Evolutionary conservation across 345 rosid genomes (phyloP).

Genomic region (Brassica napus): DNA sequence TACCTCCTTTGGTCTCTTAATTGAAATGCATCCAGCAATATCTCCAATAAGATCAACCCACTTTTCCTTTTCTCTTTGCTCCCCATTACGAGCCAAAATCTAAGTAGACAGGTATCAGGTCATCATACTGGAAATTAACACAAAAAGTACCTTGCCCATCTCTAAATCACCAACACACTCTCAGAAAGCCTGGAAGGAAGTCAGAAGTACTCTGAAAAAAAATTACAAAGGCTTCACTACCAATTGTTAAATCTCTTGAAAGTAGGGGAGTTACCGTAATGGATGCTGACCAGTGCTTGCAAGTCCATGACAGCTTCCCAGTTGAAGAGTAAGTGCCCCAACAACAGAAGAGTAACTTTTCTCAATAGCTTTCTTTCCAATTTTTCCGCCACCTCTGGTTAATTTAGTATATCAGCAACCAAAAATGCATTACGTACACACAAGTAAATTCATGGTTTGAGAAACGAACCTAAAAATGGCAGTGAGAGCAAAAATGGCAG

Average conservation of each 20-base stretch:
- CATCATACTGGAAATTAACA: conserved; percentile 22
- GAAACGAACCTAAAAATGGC: conserved; percentile 74
- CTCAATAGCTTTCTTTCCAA: conserved; percentile 89
- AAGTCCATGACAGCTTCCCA: conserved; percentile 90
- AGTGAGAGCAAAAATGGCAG: conserved; percentile 84
- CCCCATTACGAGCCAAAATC: conserved; percentile 91
- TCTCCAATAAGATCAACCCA: conserved; percentile 91
- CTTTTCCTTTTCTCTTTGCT: conserved; percentile 81
- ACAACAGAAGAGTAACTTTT: conserved; percentile 86
- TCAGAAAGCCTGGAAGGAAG: conserved; percentile 93
- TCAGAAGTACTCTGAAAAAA: conserved; percentile 69
- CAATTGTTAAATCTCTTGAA: conserved; percentile 17
- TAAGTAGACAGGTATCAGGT: conserved; percentile 36
- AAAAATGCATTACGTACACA: conserved; percentile 12
- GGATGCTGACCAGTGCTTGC: conserved; percentile 85
- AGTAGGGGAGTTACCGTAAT: conserved; percentile 57
- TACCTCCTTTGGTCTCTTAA: conserved; percentile 98
- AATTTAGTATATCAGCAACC: conserved; percentile 37
- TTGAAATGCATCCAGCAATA: conserved; percentile 82
- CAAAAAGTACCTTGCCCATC: conserved; percentile 86
- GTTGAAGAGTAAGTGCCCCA: conserved; percentile 80
- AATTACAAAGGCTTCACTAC: conserved; percentile 5
- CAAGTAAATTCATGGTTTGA: conserved; percentile 7
- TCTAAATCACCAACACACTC: conserved; percentile 98
- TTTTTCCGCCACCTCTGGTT: conserved; percentile 90